Percentiles rank a stretch among this genome's conserved stretches.
Conservation (phyloP, 352 stramenopile species). For the Phytopythium montanum region DNA sequence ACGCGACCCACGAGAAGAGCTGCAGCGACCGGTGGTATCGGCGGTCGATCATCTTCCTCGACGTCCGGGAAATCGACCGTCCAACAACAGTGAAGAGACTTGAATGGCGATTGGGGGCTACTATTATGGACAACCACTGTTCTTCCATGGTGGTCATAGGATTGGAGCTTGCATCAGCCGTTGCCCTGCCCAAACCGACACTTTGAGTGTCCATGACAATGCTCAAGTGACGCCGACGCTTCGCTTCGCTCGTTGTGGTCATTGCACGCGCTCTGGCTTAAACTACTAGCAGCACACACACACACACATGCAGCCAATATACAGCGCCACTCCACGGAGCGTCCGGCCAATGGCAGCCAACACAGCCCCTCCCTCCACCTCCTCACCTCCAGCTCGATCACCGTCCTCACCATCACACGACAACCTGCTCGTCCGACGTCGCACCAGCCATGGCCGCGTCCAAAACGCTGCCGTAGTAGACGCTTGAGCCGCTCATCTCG, state of each 20-base stretch:
- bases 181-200: too few relatives aligned
- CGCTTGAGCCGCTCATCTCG: neutral
- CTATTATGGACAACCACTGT: too few relatives aligned
- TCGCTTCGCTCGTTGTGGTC: neutral
- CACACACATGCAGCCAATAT: neutral
- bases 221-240: neutral
- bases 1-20: slow-evolving; percentile 79
- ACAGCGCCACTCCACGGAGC: neutral
- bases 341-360: neutral
- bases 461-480: neutral
- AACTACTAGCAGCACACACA: neutral
- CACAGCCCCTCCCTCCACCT: neutral
- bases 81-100: too few relatives aligned
- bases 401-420: neutral
- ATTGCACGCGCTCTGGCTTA: neutral
- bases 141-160: too few relatives aligned
- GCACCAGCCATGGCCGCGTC: neutral
- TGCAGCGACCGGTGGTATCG: slow-evolving; percentile 82
- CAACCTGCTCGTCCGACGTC: neutral
- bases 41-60: slow-evolving; percentile 69
- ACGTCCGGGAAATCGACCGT: too few relatives aligned
- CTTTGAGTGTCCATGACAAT: neutral
- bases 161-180: too few relatives aligned
- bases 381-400: neutral
- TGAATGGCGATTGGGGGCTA: too few relatives aligned